Percentiles rank a stretch among this genome's conserved stretches.
Conservation (phyloP, 2,329 filamentous ascomycete species). For the Macrophomina phaseolina region DNA sequence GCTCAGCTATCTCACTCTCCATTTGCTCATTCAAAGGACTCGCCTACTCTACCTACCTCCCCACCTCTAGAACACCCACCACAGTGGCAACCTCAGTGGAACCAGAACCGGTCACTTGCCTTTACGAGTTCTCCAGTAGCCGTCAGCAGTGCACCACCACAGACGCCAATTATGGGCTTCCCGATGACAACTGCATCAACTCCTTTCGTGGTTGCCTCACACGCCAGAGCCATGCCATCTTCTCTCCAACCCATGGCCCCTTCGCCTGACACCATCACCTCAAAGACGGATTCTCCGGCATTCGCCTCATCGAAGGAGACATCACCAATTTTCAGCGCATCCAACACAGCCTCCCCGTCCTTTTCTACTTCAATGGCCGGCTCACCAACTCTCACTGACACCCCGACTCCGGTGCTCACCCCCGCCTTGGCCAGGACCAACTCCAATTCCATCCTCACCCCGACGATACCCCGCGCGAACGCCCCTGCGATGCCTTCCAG, state of each 20-base stretch:
- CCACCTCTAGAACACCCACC: background rate
- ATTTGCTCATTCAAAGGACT: background rate
- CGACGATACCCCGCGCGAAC: background rate
- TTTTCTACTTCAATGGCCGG: background rate
- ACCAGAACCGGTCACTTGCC: background rate
- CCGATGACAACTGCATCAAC: background rate
- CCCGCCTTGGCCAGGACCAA: background rate
- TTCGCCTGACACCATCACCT: background rate
- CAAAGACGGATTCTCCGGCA: background rate
- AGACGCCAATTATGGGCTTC: background rate
- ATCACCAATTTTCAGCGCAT: background rate
- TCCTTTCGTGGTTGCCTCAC: background rate
- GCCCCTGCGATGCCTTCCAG: background rate
- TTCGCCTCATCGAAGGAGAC: background rate
- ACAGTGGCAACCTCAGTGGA: slow-evolving; percentile 7
- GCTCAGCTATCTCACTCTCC: slow-evolving; percentile 4
- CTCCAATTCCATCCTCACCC: background rate
- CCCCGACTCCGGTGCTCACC: background rate
- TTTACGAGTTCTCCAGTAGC: slow-evolving; percentile 1
- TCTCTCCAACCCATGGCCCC: background rate
- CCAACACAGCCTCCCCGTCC: background rate
- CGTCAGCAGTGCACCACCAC: background rate
- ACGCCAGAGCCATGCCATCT: background rate
- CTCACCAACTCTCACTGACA: background rate
- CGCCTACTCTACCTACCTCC: background rate